Base-by-base conservation (phyloP, 2,329 filamentous ascomycete genomes). In the Emericellopsis cladophorae region DNA sequence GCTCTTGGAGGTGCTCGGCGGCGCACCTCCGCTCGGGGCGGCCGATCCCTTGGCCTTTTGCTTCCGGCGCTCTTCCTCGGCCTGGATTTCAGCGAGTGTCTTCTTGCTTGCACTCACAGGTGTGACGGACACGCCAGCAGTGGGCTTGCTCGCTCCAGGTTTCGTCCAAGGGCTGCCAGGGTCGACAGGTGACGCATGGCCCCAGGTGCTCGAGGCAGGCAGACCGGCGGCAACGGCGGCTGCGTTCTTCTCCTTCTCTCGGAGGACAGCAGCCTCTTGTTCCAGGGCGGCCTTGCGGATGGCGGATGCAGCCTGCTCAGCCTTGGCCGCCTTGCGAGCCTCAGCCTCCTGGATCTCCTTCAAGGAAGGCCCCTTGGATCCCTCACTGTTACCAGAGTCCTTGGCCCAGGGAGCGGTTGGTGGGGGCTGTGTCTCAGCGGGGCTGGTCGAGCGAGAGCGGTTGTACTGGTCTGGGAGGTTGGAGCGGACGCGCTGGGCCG, bases 341-440 rank as follows among this genome's bases (percentile, higher is more conserved):
- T 98, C 92, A 5, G 86, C 82, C 59, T 95, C 90, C 59, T 98
- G 92, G 21, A 98, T 98, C 56, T 98, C 89, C 64, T 88, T 94
- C 46, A 98, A 67, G 45, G 89, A 95, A 2, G 90, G 92, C 0
- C 88, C 89, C 60, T 85, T 93, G 33, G 85, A 78, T 21, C 73
- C 65, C 45, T 78, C 72, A 29, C 12, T 29, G 5, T 70, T 64
- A 38, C 84, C 81, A 3, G 75, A 74, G 48, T 96, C 88, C 58
- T 92, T 92, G 5, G 92, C 92, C 92, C 92, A 98, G 0, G 92
- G 92, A 1, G 92, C 92, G 49, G 95, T 66, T 0, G 90, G 86
- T 4, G 88, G 76, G 2, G 74, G 70, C 47, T 72, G 67, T 9
- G 61, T 54, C 7, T 66, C 64, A 35, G 80, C 76, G 2, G 85